Evolutionary conservation across 164 flowering plant genomes (phyloP).

Genomic region (Magnolia kwangsiensis): DNA sequence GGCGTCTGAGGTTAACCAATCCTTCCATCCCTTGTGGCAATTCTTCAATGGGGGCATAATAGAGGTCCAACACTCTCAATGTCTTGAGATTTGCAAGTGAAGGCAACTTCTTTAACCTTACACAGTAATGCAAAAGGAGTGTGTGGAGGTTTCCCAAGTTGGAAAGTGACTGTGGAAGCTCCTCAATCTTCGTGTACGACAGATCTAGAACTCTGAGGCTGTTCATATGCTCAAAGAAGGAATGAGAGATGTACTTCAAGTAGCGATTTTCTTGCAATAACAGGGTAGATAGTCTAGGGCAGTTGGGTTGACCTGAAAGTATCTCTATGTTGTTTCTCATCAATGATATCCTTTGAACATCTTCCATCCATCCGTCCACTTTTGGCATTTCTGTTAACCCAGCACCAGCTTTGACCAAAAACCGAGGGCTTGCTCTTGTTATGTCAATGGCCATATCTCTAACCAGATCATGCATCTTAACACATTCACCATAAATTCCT

Average conservation of each 20-base stretch:
- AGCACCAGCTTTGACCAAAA: slow-evolving; percentile 16
- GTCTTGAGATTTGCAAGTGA: slow-evolving; percentile 14
- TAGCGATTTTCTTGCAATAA: slow-evolving; percentile 9
- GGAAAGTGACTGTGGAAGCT: slow-evolving; percentile 29
- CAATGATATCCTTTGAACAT: slow-evolving; percentile 13
- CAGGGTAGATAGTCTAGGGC: slow-evolving; percentile 19
- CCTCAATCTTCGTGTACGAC: slow-evolving; percentile 14
- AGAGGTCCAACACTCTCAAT: slow-evolving; percentile 14
- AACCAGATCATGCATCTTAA: slow-evolving; percentile 38
- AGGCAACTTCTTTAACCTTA: slow-evolving; percentile 8
- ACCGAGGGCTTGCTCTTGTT: slow-evolving; percentile 1
- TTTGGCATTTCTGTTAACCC: slow-evolving; percentile 4
- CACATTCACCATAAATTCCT: not conserved
- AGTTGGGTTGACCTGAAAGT: slow-evolving; percentile 8
- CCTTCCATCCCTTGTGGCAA: slow-evolving; percentile 10
- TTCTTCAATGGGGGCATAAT: not conserved
- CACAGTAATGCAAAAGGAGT: slow-evolving; percentile 6
- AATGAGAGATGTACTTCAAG: slow-evolving; percentile 4
- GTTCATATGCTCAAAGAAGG: slow-evolving; percentile 23
- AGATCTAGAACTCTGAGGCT: slow-evolving; percentile 26
- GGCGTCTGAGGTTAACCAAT: slow-evolving; percentile 13
- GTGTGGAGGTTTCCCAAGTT: slow-evolving; percentile 15
- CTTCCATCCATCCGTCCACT: slow-evolving; percentile 5
- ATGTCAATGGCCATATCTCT: slow-evolving; percentile 30
- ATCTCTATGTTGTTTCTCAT: slow-evolving; percentile 12